Evolutionary conservation across 768 basidiomycete species (phyloP).

Genomic region (Podaxis carcinomalis): DNA sequence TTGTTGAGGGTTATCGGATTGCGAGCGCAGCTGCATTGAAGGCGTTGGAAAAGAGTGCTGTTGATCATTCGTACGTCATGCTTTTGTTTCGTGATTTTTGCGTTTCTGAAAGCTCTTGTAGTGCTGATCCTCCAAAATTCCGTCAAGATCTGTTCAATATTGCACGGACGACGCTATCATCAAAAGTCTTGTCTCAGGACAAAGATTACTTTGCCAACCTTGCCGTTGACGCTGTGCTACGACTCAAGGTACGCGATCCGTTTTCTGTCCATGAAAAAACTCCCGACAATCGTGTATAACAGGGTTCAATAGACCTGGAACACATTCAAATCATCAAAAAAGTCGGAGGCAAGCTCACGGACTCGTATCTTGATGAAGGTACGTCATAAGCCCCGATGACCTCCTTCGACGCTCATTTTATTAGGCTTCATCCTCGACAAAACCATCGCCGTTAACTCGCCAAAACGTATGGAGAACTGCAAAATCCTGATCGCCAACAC

Average conservation of each 20-base stretch:
- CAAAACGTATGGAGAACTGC: constrained; percentile 90
- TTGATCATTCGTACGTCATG: constrained; percentile 74
- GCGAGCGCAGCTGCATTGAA: constrained; percentile 81
- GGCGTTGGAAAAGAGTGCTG: constrained; percentile 78
- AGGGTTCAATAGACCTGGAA: constrained; percentile 95
- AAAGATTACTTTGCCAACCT: constrained; percentile 98
- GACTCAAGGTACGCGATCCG: constrained; percentile 60
- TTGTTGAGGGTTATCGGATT: constrained; percentile 94
- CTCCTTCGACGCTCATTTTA: neutral
- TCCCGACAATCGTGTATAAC: neutral
- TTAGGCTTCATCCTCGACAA: constrained; percentile 97
- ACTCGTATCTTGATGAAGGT: constrained; percentile 98
- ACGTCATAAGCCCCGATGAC: constrained; percentile 10
- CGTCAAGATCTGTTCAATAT: constrained; percentile 93
- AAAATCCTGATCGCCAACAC: constrained; percentile 98
- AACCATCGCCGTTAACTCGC: constrained; percentile 88
- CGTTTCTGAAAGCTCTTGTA: constrained; percentile 21
- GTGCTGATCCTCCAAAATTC: constrained; percentile 71
- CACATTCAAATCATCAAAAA: constrained; percentile 99
- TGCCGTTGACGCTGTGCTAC: constrained; percentile 93
- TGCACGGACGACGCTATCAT: constrained; percentile 91
- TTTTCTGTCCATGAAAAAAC: neutral
- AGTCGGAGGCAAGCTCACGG: constrained; percentile 97
- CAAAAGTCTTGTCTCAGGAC: constrained; percentile 94
- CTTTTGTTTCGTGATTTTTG: neutral